These are phyloP conservation scores for Canavalia ensiformis DNA, from an alignment of 306 rosid genomes.

Conservation along the genomic window DNA sequence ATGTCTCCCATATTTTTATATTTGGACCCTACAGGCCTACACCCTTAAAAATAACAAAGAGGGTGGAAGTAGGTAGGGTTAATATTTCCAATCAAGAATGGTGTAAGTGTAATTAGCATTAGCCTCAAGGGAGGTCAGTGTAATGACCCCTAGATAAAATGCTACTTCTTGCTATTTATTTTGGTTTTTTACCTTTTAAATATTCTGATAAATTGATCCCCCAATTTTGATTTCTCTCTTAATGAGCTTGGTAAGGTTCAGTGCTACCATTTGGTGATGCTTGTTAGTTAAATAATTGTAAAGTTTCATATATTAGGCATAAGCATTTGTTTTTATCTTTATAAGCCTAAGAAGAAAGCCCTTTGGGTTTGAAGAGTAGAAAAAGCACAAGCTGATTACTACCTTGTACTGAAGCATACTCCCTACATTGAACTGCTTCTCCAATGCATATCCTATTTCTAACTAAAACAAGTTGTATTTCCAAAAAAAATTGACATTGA, in stretches of 20 bases:
- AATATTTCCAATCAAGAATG: background rate
- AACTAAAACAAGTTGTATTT: background rate
- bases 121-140: background rate
- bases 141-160: background rate
- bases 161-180: background rate
- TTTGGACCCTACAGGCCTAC: background rate
- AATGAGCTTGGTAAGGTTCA: background rate
- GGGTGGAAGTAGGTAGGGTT: background rate
- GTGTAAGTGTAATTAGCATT: background rate
- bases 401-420: background rate
- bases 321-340: background rate
- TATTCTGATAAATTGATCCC: conserved; percentile 3
- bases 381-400: background rate
- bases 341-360: background rate
- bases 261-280: background rate
- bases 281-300: background rate
- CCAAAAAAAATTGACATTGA: background rate
- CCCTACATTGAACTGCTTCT: background rate
- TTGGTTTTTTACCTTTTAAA: background rate
- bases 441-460: conserved; percentile 1
- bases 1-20: too few species aligned
- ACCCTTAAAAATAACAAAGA: background rate
- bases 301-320: background rate
- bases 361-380: background rate
- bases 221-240: background rate